Evolutionary conservation across 169 alveolate species (phyloP).

Genomic region (Neospora caninum): DNA sequence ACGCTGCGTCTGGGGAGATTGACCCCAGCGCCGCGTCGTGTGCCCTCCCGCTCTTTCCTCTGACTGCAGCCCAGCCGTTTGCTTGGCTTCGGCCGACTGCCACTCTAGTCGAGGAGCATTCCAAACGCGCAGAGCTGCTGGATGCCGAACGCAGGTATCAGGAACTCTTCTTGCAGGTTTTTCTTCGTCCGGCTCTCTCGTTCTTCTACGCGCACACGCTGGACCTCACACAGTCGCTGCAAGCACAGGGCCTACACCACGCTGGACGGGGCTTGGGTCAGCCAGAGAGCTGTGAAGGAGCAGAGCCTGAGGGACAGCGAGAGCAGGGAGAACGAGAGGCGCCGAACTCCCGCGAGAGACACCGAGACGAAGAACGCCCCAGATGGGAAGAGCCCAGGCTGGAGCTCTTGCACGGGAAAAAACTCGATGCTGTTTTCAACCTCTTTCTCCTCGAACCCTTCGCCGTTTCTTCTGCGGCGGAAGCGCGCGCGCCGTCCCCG

Average conservation of each 20-base stretch:
- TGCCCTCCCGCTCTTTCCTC: background rate
- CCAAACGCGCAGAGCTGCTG: background rate
- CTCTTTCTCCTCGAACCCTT: constrained; percentile 23
- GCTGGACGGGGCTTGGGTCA: background rate
- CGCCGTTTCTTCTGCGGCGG: background rate
- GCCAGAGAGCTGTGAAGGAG: background rate
- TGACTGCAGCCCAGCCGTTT: background rate
- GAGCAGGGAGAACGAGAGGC: background rate
- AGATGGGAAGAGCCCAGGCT: background rate
- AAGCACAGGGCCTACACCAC: background rate
- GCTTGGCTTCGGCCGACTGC: background rate
- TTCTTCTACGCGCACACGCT: background rate
- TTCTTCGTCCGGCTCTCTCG: background rate
- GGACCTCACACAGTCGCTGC: constrained; percentile 14
- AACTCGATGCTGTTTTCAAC: constrained; percentile 20
- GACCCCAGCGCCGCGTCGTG: background rate
- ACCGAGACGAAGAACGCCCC: background rate
- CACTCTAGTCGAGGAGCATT: background rate
- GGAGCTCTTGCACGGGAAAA: background rate
- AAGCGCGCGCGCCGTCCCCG: no score
- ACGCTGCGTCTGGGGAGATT: background rate
- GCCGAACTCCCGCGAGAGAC: background rate
- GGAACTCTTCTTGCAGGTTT: background rate
- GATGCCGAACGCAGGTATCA: background rate
- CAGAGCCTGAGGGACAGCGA: background rate